A percentile compares a stretch with the other conserved stretches of the same genome.
These are phyloP conservation scores for Davidsoniella eucalypti DNA, from an alignment of 2,329 filamentous ascomycete species.

Conservation along the genomic window DNA sequence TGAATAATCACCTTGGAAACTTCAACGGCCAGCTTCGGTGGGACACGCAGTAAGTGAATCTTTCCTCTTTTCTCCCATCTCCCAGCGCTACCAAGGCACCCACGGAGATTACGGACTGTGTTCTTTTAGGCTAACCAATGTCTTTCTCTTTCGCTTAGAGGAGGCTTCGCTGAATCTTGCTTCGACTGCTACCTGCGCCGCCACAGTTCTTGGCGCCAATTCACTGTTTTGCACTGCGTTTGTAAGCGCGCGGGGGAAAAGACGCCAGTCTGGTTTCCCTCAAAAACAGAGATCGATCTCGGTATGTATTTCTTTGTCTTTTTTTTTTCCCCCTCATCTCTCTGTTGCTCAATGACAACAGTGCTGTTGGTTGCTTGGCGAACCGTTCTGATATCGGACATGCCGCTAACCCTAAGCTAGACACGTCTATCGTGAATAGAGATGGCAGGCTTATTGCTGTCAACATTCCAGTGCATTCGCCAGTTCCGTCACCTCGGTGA, in stretches of 20 bases:
- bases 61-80: not conserved
- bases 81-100: too few species aligned
- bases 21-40: slow-evolving; percentile 11
- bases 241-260: slow-evolving; percentile 8
- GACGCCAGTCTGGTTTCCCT: slow-evolving; percentile 11
- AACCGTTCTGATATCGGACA: too few species aligned
- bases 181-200: slow-evolving; percentile 9
- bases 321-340: too few species aligned
- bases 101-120: too few species aligned
- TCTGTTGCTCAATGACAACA: too few species aligned
- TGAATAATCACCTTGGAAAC: slow-evolving; percentile 7
- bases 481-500: slow-evolving; percentile 1
- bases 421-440: slow-evolving; percentile 6
- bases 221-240: slow-evolving; percentile 11
- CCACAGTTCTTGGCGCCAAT: slow-evolving; percentile 9
- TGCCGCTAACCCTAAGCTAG: not conserved
- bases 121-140: not conserved
- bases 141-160: not conserved
- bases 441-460: slow-evolving; percentile 6
- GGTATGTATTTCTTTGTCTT: slow-evolving; percentile 1
- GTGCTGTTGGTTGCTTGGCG: too few species aligned
- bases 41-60: slow-evolving; percentile 8
- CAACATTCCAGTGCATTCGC: slow-evolving; percentile 1
- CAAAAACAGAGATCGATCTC: slow-evolving; percentile 11
- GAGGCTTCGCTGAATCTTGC: slow-evolving; percentile 9